A percentile compares a stretch with the other conserved stretches of the same genome.
Evolutionary conservation across 2,329 filamentous ascomycete species (phyloP).

Genomic region (Penicillium sp.): DNA sequence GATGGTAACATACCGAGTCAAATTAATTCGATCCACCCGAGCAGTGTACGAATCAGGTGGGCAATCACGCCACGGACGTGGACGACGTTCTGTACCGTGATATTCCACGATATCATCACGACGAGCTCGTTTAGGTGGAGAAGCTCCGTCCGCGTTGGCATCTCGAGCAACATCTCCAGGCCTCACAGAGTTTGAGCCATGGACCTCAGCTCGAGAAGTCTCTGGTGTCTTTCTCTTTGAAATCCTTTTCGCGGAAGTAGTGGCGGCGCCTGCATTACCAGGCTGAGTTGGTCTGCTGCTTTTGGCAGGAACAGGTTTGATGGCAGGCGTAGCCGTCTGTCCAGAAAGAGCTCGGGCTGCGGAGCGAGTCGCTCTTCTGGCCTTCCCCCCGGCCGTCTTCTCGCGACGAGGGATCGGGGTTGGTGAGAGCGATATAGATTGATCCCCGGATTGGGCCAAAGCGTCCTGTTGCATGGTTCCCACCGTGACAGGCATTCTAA

Average conservation of each 20-base stretch:
- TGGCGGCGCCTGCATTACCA: background rate
- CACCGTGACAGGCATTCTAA: background rate
- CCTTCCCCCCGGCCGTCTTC: background rate
- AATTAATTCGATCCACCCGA: conserved; percentile 50
- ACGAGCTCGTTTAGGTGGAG: background rate
- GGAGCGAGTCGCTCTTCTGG: background rate
- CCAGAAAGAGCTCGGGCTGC: background rate
- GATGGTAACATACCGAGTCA: conserved; percentile 36
- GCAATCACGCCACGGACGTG: conserved; percentile 43
- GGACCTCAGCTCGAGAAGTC: background rate
- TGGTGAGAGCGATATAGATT: background rate
- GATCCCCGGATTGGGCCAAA: background rate
- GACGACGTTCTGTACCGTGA: conserved; percentile 38
- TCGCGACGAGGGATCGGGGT: background rate
- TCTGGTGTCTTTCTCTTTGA: background rate
- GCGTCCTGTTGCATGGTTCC: background rate
- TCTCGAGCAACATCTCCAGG: background rate
- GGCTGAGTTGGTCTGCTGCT: background rate
- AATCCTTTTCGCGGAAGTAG: background rate
- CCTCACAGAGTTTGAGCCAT: background rate
- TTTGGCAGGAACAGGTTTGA: background rate
- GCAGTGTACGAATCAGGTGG: conserved; percentile 51
- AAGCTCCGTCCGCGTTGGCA: too few relatives aligned
- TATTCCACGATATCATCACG: conserved; percentile 4
- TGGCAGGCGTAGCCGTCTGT: background rate